These are phyloP conservation scores for Prunus armeniaca DNA, from an alignment of 306 rosid genomes.

Conservation along the genomic window DNA sequence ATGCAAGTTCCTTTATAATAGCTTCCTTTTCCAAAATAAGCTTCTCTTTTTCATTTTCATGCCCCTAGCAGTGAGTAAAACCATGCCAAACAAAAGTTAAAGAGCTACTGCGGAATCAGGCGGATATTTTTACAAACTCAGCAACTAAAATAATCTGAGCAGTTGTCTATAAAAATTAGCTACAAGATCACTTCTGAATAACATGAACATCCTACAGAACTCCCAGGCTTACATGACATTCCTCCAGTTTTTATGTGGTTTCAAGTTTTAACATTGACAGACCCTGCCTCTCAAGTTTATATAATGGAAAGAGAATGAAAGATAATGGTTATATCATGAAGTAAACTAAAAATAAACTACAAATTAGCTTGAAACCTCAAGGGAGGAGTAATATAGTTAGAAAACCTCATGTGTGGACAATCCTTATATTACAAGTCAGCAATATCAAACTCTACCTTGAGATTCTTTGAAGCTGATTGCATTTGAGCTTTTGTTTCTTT, in stretches of 20 bases:
- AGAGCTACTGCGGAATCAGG: not conserved
- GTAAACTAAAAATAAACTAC: too few species aligned
- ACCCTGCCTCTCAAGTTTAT: not conserved
- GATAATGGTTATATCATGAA: not conserved
- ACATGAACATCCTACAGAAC: not conserved
- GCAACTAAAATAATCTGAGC: conserved; percentile 5
- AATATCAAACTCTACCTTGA: conserved; percentile 54
- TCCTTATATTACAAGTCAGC: not conserved
- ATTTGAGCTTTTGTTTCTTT: conserved; percentile 64
- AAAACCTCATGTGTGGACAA: not conserved
- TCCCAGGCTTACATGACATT: not conserved
- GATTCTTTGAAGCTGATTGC: conserved; percentile 83
- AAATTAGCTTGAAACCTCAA: not conserved
- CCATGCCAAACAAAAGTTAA: conserved; percentile 5
- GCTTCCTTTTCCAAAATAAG: conserved; percentile 94
- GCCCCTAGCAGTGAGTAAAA: conserved; percentile 55
- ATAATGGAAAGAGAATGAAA: not conserved
- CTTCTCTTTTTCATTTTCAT: conserved; percentile 92
- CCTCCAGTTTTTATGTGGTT: not conserved
- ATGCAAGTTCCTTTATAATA: conserved; percentile 63
- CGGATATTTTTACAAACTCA: not conserved
- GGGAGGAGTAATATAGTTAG: not conserved
- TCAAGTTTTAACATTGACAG: not conserved
- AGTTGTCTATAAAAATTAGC: not conserved
- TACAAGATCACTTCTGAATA: not conserved